Percentiles rank a stretch among this genome's conserved stretches.
These are phyloP conservation scores for Pulveroboletus ravenelii DNA, from an alignment of 768 basidiomycete species.

Conservation along the genomic window DNA sequence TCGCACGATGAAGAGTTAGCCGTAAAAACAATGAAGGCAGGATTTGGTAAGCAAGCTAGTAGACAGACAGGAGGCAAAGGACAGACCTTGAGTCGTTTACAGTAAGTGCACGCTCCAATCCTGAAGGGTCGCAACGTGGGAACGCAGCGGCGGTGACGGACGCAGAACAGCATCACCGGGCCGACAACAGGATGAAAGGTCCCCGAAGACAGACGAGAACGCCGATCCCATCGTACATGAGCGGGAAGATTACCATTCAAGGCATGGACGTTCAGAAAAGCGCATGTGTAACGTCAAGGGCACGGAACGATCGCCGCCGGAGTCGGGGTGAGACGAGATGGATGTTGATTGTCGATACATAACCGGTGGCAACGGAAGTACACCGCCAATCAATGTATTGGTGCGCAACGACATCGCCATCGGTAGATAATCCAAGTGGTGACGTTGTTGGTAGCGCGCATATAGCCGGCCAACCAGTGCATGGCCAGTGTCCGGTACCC, in stretches of 20 bases:
- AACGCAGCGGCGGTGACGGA: constrained; percentile 7
- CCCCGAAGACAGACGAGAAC: neutral
- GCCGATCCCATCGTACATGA: neutral
- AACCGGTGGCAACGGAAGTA: constrained; percentile 1
- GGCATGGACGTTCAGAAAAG: neutral
- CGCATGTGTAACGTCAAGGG: neutral
- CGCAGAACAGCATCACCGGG: constrained; percentile 9
- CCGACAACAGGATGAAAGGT: constrained; percentile 4
- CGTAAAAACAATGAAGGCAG: constrained; percentile 11
- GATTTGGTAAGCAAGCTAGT: constrained; percentile 18
- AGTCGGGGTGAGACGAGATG: neutral
- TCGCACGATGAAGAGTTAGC: constrained; percentile 2
- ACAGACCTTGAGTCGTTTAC: constrained; percentile 83
- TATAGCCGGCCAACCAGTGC: constrained; percentile 17
- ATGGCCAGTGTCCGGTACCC: constrained; percentile 8
- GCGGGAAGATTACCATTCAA: constrained; percentile 4
- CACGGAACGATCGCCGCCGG: neutral
- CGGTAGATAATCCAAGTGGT: constrained; percentile 3
- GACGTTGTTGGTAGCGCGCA: neutral
- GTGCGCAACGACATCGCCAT: neutral
- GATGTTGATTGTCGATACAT: neutral
- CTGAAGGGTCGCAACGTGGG: constrained; percentile 34
- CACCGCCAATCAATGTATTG: constrained; percentile 12
- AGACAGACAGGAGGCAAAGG: constrained; percentile 1
- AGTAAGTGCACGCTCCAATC: constrained; percentile 79